Evolutionary conservation across 441 rosid species (phyloP).

Genomic region (Heliophila coronopifolia): DNA sequence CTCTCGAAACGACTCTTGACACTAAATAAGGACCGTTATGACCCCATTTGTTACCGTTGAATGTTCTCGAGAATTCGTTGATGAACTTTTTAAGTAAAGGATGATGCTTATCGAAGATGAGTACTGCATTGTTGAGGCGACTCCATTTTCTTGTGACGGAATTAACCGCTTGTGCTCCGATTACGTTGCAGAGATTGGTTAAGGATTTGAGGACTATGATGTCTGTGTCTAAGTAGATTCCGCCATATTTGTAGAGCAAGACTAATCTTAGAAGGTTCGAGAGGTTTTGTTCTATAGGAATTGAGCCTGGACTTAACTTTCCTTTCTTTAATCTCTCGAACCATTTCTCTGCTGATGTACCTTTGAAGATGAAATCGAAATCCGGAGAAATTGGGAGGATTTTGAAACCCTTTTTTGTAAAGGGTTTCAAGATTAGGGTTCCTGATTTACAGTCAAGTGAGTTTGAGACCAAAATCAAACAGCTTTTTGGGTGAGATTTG

Average conservation of each 20-base stretch:
- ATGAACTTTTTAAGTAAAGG: slow-evolving; percentile 62
- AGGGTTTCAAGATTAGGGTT: slow-evolving; percentile 35
- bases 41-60: slow-evolving; percentile 90
- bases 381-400: slow-evolving; percentile 54
- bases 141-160: slow-evolving; percentile 55
- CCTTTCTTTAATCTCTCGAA: slow-evolving; percentile 45
- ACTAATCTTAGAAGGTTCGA: slow-evolving; percentile 69
- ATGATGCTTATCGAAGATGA: slow-evolving; percentile 68
- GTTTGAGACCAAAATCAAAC: slow-evolving; percentile 60
- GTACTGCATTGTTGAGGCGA: slow-evolving; percentile 76
- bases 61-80: slow-evolving; percentile 66
- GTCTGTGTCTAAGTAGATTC: slow-evolving; percentile 71
- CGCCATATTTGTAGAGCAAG: slow-evolving; percentile 73
- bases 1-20: slow-evolving; percentile 61
- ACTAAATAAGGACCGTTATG: slow-evolving; percentile 89
- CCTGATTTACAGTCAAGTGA: slow-evolving; percentile 58
- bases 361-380: slow-evolving; percentile 46
- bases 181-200: slow-evolving; percentile 39
- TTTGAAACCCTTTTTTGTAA: slow-evolving; percentile 40
- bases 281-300: slow-evolving; percentile 75
- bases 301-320: slow-evolving; percentile 51
- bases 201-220: slow-evolving; percentile 48
- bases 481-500: slow-evolving; percentile 44
- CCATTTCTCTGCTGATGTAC: slow-evolving; percentile 63
- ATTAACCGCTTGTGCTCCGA: slow-evolving; percentile 72